These are phyloP conservation scores for Hypoxylon cercidicola DNA, from an alignment of 495 filamentous ascomycete species.

Conservation along the genomic window DNA sequence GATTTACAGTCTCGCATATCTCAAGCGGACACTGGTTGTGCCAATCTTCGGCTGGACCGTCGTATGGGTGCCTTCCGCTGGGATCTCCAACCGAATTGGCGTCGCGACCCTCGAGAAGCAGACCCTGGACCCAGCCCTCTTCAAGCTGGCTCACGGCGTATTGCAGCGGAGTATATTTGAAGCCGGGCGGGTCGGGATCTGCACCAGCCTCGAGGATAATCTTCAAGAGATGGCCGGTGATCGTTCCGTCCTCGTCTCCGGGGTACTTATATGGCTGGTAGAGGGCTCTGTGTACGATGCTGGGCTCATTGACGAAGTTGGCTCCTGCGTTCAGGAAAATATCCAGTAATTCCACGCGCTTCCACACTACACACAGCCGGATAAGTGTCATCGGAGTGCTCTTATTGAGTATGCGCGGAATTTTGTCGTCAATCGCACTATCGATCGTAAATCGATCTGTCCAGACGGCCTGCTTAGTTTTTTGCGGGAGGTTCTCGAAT, in stretches of 20 bases:
- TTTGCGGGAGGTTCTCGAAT: conserved; percentile 18
- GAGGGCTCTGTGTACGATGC: conserved; percentile 29
- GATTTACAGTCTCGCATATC: conserved; percentile 18
- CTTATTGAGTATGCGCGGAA: not conserved
- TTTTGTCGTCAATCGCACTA: not conserved
- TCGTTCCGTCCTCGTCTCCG: conserved; percentile 9
- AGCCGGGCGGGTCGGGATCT: conserved; percentile 19
- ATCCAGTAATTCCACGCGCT: conserved; percentile 27
- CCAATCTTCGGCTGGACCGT: conserved; percentile 2
- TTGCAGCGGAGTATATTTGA: conserved; percentile 31
- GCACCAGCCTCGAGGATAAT: conserved; percentile 39
- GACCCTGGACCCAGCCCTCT: conserved; percentile 23
- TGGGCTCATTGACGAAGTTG: conserved; percentile 17
- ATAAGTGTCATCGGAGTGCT: conserved; percentile 26
- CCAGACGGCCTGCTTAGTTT: conserved; percentile 27
- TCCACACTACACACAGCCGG: conserved; percentile 28
- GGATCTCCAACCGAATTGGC: conserved; percentile 20
- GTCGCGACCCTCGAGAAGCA: conserved; percentile 31
- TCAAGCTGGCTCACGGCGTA: conserved; percentile 22
- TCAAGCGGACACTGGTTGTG: conserved; percentile 21
- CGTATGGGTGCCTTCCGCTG: conserved; percentile 16
- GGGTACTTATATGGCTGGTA: conserved; percentile 3
- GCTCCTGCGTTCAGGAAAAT: conserved; percentile 30
- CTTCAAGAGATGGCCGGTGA: conserved; percentile 24
- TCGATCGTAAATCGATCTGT: conserved; percentile 26